Evolutionary conservation across 108 stramenopile genomes (phyloP), one percentile per base, ranked within the genome.

Genomic region (Nitzschia palea): DNA sequence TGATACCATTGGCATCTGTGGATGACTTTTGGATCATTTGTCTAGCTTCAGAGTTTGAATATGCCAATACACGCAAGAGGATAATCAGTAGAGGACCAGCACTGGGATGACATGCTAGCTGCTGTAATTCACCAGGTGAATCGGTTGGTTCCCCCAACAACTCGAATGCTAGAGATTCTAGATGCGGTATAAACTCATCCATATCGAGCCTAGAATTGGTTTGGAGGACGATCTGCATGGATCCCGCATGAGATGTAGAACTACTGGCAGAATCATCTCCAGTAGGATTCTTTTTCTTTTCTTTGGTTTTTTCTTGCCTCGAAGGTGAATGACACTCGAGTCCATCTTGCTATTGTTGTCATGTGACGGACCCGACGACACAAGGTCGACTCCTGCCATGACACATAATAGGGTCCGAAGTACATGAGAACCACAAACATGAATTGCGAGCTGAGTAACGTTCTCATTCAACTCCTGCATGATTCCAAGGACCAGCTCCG

Each of bases 341-440:
- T 78, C 77, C 59, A 71, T 73, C 51, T 55, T 56, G 47, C 78
- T 67, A 17, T 74, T 30, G 20, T 44, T 59, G 25, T 47, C 73
- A 15, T 32, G 48, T n/a, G n/a, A n/a, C 31, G 30, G 52, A 28
- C 54, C 53, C 33, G 67, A 44, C 4, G 65, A 37, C 15, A 82
- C 72, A 27, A 86, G 71, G 68, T 86, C 73, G 1, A 85, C 85
- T 34, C 89, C 89, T 32, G 83, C 84, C 30, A 93, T 68, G 6
- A 91, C 83, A 56, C 84, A 89, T 6, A 94, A 45, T 0, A 90
- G 69, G 12, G 93, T 78, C 37, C 93, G 67, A 26, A 94, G 62
- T 0, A 94, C 93, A 67, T 94, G 93, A 23, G 87, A 86, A 10
- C 89, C 93, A 73, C 93, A 94, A 6, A 94, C 68, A 71, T 94